Evolutionary conservation across 2,329 filamentous ascomycete species (phyloP), one percentile per base, ranked within the genome.

Genomic region (Ceratocystis alfenasii): DNA sequence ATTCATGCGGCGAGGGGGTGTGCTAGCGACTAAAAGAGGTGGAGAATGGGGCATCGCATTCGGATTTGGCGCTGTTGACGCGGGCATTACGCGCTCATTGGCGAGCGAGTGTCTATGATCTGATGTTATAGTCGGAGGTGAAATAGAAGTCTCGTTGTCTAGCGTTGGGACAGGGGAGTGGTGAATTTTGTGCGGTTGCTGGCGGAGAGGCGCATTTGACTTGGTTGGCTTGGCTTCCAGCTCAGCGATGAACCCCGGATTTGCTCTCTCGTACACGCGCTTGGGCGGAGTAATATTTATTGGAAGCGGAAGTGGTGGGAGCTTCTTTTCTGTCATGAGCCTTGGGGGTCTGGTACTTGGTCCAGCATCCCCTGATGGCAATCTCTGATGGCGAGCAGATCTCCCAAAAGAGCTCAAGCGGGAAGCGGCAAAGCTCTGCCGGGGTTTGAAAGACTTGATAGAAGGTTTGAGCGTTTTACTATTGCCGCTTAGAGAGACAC

Each of bases 361-460:
- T 17, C 46, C 25, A 20, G 45, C 6, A 25, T 68, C 66, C 44
- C 65, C 66, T 12, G 66, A 68, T 3, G 60, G 60, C 3, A 68
- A 48, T 45, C 64, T 55, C 8, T 65, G 66, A 7, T 66, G 66
- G 3, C 64, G 53, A 15, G 25, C 33, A n/a, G 5, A 59, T 17
- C 28, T 33, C 12, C 53, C 53, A 8, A 59, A 59, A 25, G 53
- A 59, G 12, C 33, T 59, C 15, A 59, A 2, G n/a, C 53, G 15
- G 53, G 53, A 59, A 20, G 28, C 25, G 7, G 28, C 8, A 7
- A 59, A 30, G 53, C 53, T 59, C n/a, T 59, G 53, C n/a, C 53
- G 28, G 25, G 28, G 28, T 17, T 33, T 59, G 17, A 33, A 59
- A 25, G 53, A 59, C 25, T 59, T 59, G 20, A 33, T 3, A 59